Evolutionary conservation across 345 rosid genomes (phyloP), one percentile per base, ranked within the genome.

Genomic region (Lepidium didymum): DNA sequence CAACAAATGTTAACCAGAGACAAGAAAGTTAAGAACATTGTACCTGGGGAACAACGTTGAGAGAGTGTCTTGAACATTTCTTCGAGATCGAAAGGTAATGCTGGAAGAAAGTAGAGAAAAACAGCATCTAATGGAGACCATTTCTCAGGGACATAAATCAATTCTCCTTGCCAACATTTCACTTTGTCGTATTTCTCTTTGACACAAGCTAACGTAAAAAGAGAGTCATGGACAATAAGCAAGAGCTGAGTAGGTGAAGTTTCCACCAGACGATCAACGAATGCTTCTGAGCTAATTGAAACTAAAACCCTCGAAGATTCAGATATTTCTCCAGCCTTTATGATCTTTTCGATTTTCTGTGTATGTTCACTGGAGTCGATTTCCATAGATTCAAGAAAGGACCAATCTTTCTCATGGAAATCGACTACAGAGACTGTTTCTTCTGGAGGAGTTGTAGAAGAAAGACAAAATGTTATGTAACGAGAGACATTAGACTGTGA

Each of bases 101-200:
- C 94, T 43, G 98, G 97, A 57, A 88, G 78, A 67, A 87, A 90
- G 75, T 87, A 90, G 55, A 93, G 88, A 75, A 87, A 93, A 44
- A 84, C 87, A 34, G 78, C 89, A 73, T 93, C 90, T n/a, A 90
- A 77, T 0, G 98, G 91, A 35, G 80, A 80, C 97, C 98, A 93
- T 77, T 88, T 87, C 41, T 87, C 85, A 0, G 98, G 97, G 47
- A 85, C 85, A 74, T 83, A 78, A 18, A 81, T 82, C 60, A 93
- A 59, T 36, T 93, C 97, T 18, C 98, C 97, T 79, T 90, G 98
- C 98, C 98, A 93, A 80, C 98, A 93, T 75, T 88, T 90, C 43
- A 88, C 84, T 38, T 82, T 61, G 60, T 90, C 97, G 62, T 93
- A 79, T 47, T 84, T 90, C 49, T 88, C 98, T 76, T 88, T 93